Percentiles rank a stretch among this genome's conserved stretches.
These are phyloP conservation scores for Fusarium sp. DNA, from an alignment of 2,329 filamentous ascomycete species.

Conservation along the genomic window DNA sequence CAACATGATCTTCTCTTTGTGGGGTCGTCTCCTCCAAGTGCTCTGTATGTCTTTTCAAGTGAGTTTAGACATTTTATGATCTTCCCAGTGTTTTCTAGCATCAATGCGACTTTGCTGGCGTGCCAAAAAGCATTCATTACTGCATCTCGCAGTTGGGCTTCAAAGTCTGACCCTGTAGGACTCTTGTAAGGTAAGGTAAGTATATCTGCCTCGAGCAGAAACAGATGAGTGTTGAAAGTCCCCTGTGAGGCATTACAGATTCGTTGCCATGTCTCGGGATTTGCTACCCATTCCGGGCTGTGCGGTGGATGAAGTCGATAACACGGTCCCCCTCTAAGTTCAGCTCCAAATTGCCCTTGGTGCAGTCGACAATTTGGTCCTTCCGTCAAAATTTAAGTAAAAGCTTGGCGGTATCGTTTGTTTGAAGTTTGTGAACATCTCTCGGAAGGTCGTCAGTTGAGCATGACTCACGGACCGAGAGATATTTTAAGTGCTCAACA, in stretches of 20 bases:
- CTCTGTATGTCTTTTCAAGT: not conserved
- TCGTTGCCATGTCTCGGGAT: not conserved
- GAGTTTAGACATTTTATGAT: not conserved
- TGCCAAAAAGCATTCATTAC: not conserved
- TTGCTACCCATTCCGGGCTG: not conserved
- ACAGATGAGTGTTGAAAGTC: not conserved
- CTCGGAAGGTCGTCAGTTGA: not conserved
- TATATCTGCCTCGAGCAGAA: not conserved
- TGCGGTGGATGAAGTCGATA: not conserved
- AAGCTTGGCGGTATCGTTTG: not conserved
- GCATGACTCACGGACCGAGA: not conserved
- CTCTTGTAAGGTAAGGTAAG: too few species aligned
- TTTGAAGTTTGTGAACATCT: not conserved
- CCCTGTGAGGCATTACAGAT: not conserved
- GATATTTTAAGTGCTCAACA: not conserved
- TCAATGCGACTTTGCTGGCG: not conserved
- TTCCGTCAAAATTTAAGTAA: not conserved
- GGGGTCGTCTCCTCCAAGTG: not conserved
- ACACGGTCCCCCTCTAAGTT: not conserved
- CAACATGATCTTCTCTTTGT: not conserved
- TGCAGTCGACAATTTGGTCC: not conserved
- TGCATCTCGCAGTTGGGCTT: not conserved
- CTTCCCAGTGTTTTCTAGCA: not conserved
- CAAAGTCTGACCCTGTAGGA: not conserved
- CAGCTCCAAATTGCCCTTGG: not conserved